phyloP scores from a whole-genome alignment of 306 rosid genomes.

The Casuarina equisetifolia region DNA sequence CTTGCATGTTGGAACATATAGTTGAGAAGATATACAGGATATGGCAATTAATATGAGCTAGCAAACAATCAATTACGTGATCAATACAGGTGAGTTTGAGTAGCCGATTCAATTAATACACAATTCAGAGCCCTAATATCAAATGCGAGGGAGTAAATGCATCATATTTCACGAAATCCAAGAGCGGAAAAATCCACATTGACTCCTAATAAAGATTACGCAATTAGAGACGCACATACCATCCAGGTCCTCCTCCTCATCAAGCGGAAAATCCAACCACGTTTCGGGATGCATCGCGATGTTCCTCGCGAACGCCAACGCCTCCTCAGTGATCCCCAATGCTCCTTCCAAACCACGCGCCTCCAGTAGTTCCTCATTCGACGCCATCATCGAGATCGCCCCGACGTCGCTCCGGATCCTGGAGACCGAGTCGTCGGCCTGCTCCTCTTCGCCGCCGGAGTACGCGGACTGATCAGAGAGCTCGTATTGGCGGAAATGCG shows the following conservation, averaged over 20 bases:
- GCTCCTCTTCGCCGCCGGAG: conserved; percentile 24
- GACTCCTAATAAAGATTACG: not conserved
- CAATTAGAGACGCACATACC: conserved; percentile 42
- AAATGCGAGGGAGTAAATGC: not conserved
- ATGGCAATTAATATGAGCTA: not conserved
- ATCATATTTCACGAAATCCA: not conserved
- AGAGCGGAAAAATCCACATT: not conserved
- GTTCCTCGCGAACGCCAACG: conserved; percentile 71
- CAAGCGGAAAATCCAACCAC: conserved; percentile 94
- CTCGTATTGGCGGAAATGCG: conserved; percentile 27
- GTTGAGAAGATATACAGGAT: not conserved
- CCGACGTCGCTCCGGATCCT: not conserved
- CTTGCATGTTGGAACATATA: not conserved
- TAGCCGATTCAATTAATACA: not conserved
- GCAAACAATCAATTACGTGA: not conserved
- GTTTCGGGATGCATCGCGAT: conserved; percentile 99
- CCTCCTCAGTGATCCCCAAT: conserved; percentile 87
- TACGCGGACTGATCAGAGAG: conserved; percentile 21
- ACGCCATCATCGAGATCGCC: conserved; percentile 17
- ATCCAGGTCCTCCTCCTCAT: conserved; percentile 78
- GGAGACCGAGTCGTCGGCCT: conserved; percentile 15
- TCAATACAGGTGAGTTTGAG: not conserved
- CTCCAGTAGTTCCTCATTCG: conserved; percentile 25
- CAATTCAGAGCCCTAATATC: not conserved
- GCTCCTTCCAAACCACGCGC: conserved; percentile 34